phyloP scores from a whole-genome alignment of 1,284 basidiomycete species.

The Austroboletus novae-zelandiae region DNA sequence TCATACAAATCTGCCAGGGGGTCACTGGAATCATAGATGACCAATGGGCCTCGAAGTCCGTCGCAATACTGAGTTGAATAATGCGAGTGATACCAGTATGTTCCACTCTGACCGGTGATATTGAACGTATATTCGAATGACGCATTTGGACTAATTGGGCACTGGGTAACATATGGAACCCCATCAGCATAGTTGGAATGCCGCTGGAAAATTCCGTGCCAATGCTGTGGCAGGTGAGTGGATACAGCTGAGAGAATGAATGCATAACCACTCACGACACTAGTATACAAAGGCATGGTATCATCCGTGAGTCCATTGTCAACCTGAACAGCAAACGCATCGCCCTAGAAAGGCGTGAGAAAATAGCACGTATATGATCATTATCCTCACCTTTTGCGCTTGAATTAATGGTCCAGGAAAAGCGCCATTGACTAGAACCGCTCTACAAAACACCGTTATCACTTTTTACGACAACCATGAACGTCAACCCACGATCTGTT shows the following conservation, averaged over 20 bases:
- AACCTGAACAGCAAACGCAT: slow-evolving; percentile 19
- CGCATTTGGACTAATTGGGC: slow-evolving; percentile 24
- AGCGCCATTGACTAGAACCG: slow-evolving; percentile 9
- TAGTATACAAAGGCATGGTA: slow-evolving; percentile 29
- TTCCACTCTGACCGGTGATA: neutral
- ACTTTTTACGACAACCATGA: neutral
- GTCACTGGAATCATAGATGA: slow-evolving; percentile 40
- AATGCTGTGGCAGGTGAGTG: slow-evolving; percentile 24
- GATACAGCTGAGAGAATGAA: too few species aligned
- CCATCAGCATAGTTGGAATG: slow-evolving; percentile 35
- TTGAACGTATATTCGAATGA: slow-evolving; percentile 21
- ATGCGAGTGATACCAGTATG: neutral
- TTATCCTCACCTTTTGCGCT: slow-evolving; percentile 11
- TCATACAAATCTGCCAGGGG: slow-evolving; percentile 37
- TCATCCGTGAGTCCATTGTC: slow-evolving; percentile 26
- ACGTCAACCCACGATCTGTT: slow-evolving; percentile 19
- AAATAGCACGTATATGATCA: neutral
- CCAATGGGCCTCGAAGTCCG: slow-evolving; percentile 43
- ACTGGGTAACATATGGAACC: slow-evolving; percentile 33
- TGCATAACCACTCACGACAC: slow-evolving; percentile 18
- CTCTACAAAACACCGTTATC: slow-evolving; percentile 1
- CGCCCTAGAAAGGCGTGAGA: slow-evolving; percentile 3
- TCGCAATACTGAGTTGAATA: slow-evolving; percentile 39
- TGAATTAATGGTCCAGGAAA: slow-evolving; percentile 18
- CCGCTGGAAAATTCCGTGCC: neutral